Evolutionary conservation across 768 basidiomycete species (phyloP).

Genomic region (Sporobolomyces pararoseus): DNA sequence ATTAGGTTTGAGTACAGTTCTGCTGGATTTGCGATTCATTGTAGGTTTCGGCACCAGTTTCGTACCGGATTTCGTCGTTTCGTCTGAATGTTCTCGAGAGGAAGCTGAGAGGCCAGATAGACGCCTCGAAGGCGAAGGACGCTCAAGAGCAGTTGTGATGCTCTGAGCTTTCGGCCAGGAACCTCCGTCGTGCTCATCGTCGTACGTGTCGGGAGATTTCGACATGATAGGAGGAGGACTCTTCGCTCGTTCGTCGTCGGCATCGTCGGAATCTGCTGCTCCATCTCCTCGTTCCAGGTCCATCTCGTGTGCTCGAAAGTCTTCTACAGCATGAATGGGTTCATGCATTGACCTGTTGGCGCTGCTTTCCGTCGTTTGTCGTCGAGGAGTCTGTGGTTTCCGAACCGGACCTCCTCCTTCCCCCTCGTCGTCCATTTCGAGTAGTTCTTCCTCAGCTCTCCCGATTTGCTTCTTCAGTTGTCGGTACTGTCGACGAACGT

Average conservation of each 20-base stretch:
- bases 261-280: slow-evolving; percentile 8
- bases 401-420: background rate
- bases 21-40: background rate
- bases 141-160: background rate
- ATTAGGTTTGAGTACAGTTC: background rate
- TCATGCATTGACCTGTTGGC: background rate
- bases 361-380: slow-evolving; percentile 7
- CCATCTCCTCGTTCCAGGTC: slow-evolving; percentile 24
- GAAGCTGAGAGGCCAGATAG: background rate
- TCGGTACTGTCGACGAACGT: slow-evolving; percentile 26
- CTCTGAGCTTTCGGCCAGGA: background rate
- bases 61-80: background rate
- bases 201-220: slow-evolving; percentile 4
- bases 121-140: background rate
- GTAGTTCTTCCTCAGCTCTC: slow-evolving; percentile 22
- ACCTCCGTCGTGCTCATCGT: background rate
- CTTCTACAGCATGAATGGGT: background rate
- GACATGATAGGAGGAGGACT: background rate
- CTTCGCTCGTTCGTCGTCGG: slow-evolving; percentile 3
- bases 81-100: slow-evolving; percentile 16
- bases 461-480: slow-evolving; percentile 40
- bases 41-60: background rate
- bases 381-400: background rate
- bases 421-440: slow-evolving; percentile 10
- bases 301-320: background rate